Evolutionary conservation across 257 asterid genomes (phyloP), one percentile per base, ranked within the genome.

Genomic region (Rehmannia glutinosa): DNA sequence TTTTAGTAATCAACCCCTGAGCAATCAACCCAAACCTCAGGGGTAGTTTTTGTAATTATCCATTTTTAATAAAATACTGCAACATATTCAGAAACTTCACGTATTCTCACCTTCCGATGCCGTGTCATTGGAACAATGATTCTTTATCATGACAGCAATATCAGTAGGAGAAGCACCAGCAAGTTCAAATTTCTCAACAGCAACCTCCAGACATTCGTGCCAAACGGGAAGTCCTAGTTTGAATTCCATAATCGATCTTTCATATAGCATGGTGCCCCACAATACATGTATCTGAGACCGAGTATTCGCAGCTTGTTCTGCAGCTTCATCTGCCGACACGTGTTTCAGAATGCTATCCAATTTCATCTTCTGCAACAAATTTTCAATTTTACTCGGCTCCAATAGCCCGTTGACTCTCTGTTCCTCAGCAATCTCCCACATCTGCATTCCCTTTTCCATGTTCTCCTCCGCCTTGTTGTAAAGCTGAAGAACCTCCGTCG

Each of bases 91-190:
- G 27, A 60, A 59, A 65, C 15, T 33, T 19, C 27, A 41, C 23
- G 4, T 1, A 32, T 25, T 66, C 10, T 87, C 62, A 88, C 97
- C 97, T 82, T 84, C 86, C 5, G 47, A 49, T 19, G 92, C 76
- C 1, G 85, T 78, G 27, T 70, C 79, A 64, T 81, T 86, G 64
- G 90, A 89, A 60, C 92, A 83, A 56, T 91, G 96, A 51, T 87
- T 91, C 81, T 91, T 91, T 52, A 89, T 66, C 97, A 91, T 88
- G 45, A 88, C 92, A 23, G 88, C 89, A 68, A 91, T 79, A 84
- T 91, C 96, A 12, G 96, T 88, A 5, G 76, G 73, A 67, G 97
- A 84, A 78, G 91, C 96, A 46, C 97, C 97, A 19, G 96, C 96
- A n/a, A 83, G 82, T 76, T 86, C 93, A 45, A 91, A 84, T 73